Percentiles rank a stretch among this genome's conserved stretches.
Evolutionary conservation across 2,329 filamentous ascomycete genomes (phyloP).

Genomic region (Diatrype stigma): DNA sequence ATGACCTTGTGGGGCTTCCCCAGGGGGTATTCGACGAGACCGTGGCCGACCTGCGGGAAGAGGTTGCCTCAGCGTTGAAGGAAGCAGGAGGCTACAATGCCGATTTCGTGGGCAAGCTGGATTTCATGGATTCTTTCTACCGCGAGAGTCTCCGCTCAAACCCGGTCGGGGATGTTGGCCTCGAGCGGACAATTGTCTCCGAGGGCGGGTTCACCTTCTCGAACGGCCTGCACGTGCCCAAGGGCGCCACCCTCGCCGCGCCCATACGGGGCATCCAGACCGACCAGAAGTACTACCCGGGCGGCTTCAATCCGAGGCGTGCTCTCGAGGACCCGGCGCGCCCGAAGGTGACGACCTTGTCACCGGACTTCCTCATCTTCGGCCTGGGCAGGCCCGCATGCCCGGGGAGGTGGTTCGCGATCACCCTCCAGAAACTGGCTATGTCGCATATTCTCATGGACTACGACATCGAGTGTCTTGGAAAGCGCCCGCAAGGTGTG

Average conservation of each 20-base stretch:
- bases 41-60: conserved; percentile 3
- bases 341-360: conserved; percentile 4
- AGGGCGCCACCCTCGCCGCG: conserved; percentile 9
- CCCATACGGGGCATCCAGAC: conserved; percentile 1
- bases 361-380: conserved; percentile 14
- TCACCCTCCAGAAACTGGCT: not conserved
- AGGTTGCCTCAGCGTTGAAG: conserved; percentile 2
- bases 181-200: conserved; percentile 11
- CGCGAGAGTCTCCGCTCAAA: conserved; percentile 14
- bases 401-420: not conserved
- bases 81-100: conserved; percentile 1
- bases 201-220: conserved; percentile 14
- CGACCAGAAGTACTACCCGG: not conserved
- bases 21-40: conserved; percentile 5
- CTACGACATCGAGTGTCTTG: conserved; percentile 1
- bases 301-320: not conserved
- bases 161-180: conserved; percentile 13
- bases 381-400: conserved; percentile 1
- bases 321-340: conserved; percentile 1
- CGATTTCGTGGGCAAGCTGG: conserved; percentile 10
- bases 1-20: conserved; percentile 10
- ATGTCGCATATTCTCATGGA: conserved; percentile 1
- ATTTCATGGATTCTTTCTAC: conserved; percentile 15
- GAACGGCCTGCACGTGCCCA: conserved; percentile 12
- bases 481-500: not conserved